Conservation (phyloP, 176 grass and related monocot genomes). For the Carex cristatella region DNA sequence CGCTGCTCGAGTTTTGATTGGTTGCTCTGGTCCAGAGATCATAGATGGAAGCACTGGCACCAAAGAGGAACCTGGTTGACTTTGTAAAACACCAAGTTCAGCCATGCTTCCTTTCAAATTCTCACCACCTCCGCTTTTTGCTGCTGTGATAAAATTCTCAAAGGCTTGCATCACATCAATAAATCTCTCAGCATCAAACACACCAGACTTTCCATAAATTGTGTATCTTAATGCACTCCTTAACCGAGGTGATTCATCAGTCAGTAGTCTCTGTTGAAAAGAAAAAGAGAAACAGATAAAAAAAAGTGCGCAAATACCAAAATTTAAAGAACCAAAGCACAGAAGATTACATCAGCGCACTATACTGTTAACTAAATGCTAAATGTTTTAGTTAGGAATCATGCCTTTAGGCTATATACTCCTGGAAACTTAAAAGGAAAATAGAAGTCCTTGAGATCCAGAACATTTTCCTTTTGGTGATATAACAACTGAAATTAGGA, state of each 20-base stretch:
- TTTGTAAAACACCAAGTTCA: conserved; percentile 62
- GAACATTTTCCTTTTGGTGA: neutral
- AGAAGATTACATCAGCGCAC: neutral
- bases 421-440: neutral
- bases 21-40: conserved; percentile 43
- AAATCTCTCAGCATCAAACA: conserved; percentile 92
- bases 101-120: conserved; percentile 87
- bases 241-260: conserved; percentile 86
- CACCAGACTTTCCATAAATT: conserved; percentile 87
- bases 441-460: neutral
- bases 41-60: conserved; percentile 55
- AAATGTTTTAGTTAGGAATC: neutral
- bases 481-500: neutral
- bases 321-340: neutral
- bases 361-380: neutral
- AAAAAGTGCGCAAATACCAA: neutral
- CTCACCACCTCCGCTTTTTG: conserved; percentile 90
- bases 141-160: conserved; percentile 85
- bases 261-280: conserved; percentile 76
- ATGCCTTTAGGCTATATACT: neutral
- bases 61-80: conserved; percentile 51
- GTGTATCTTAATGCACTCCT: conserved; percentile 84
- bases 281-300: conserved; percentile 3
- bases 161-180: conserved; percentile 99
- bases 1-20: conserved; percentile 67